Evolutionary conservation across 129 eudicot species (phyloP), one percentile per base, ranked within the genome.

Genomic region (Lonicera japonica): DNA sequence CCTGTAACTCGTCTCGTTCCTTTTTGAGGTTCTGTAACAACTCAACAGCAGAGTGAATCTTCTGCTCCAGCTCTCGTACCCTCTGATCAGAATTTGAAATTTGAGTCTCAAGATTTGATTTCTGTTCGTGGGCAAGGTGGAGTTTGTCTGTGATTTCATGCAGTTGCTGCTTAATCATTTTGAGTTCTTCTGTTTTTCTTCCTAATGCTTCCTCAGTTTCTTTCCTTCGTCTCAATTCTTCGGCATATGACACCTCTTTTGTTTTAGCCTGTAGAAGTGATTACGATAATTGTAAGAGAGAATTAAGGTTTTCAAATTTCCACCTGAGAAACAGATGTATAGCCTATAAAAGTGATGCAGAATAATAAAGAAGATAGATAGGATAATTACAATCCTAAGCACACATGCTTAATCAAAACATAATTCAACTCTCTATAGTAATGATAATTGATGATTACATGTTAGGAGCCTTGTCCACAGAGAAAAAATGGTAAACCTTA

Each of bases 1-100:
- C 73, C 57, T 80, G 80, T 81, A 90, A 73, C 12, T 86, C 85
- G 38, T 90, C 97, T 56, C 88, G 81, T 58, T 90, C 97, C 63
- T 71, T 79, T 76, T 86, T 90, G 89, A 76, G 86, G 43, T 55
- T 81, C 21, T 86, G 83, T 56, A 90, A 65, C 59, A 83, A 69
- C 21, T 83, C 92, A 36, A 90, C 92, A 34, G 95, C 95, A 45
- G 88, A 66, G 45, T 73, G 73, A 70, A 90, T 78, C 66, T 90
- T 90, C 29, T 81, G 83, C 52, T 90, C 89, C 47, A 90, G 67
- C 20, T 90, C 92, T 54, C 76, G 77, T 47, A 83, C 80, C 20
- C 58, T 63, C 43, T 45, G 73, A 74, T 83, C 80, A 45, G 85
- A 77, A 45, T 66, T 64, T 10, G 66, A 72, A 54, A 86, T 70